Evolutionary conservation across 495 filamentous ascomycete species (phyloP).

Genomic region (Hypoxylon cercidicola): DNA sequence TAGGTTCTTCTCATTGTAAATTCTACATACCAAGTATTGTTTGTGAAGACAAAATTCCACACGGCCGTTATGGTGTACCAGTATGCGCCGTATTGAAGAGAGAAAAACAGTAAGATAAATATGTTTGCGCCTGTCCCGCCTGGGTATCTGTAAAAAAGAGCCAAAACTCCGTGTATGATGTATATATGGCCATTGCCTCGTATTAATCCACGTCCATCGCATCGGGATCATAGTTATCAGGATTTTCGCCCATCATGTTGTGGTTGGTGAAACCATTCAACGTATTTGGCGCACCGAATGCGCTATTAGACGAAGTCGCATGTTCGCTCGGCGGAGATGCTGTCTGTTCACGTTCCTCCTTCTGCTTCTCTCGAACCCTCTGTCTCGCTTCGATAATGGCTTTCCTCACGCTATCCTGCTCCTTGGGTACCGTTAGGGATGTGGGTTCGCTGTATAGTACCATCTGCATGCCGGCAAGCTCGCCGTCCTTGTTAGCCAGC

Average conservation of each 20-base stretch:
- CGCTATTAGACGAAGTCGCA: background rate
- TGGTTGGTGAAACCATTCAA: slow-evolving; percentile 21
- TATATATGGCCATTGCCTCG: slow-evolving; percentile 12
- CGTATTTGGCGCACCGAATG: background rate
- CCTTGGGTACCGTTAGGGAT: slow-evolving; percentile 77
- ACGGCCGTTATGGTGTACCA: slow-evolving; percentile 5
- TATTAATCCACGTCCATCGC: slow-evolving; percentile 76
- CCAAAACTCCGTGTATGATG: slow-evolving; percentile 29
- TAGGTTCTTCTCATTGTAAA: slow-evolving; percentile 19
- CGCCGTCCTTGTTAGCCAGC: slow-evolving; percentile 60
- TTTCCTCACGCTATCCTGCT: slow-evolving; percentile 83
- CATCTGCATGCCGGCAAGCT: slow-evolving; percentile 69
- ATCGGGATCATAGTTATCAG: slow-evolving; percentile 62
- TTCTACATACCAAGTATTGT: slow-evolving; percentile 19
- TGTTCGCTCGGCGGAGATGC: background rate
- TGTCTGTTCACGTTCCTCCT: slow-evolving; percentile 30
- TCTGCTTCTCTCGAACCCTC: slow-evolving; percentile 65
- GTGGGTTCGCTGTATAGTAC: slow-evolving; percentile 83
- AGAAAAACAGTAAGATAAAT: slow-evolving; percentile 1
- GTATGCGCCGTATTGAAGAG: slow-evolving; percentile 23
- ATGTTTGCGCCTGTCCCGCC: slow-evolving; percentile 33
- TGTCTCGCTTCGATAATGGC: slow-evolving; percentile 85
- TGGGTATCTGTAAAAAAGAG: slow-evolving; percentile 35
- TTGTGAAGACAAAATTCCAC: slow-evolving; percentile 41
- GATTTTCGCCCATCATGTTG: slow-evolving; percentile 3